Percentiles rank a stretch among this genome's conserved stretches.
phyloP scores from a whole-genome alignment of 2,329 filamentous ascomycete species.

The Hymenoscyphus infarciens region DNA sequence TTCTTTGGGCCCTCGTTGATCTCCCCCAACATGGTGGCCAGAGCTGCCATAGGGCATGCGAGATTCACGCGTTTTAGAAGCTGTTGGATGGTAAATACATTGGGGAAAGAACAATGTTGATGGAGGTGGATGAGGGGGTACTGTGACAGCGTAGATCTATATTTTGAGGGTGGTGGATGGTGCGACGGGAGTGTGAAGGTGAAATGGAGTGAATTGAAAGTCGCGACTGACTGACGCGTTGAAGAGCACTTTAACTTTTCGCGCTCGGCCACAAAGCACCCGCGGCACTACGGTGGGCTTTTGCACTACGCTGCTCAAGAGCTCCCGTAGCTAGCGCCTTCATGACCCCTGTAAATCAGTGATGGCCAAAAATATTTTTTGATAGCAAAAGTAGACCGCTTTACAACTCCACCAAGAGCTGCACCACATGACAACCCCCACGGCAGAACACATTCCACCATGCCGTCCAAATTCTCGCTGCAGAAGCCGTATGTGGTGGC shows the following conservation, averaged over 20 bases:
- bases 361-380: slow-evolving; percentile 17
- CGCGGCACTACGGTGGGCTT: neutral
- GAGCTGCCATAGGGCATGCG: slow-evolving; percentile 28
- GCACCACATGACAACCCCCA: slow-evolving; percentile 9
- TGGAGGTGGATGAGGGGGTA: neutral
- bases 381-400: slow-evolving; percentile 9
- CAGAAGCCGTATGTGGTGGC: slow-evolving; percentile 63
- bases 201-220: slow-evolving; percentile 1
- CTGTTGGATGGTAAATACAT: slow-evolving; percentile 11
- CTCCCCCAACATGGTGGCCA: slow-evolving; percentile 32
- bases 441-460: slow-evolving; percentile 19
- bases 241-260: slow-evolving; percentile 1
- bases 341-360: slow-evolving; percentile 21
- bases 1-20: slow-evolving; percentile 28
- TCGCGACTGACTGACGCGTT: slow-evolving; percentile 15
- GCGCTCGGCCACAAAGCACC: neutral
- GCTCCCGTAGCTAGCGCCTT: slow-evolving; percentile 22
- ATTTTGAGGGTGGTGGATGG: neutral
- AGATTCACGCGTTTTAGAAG: slow-evolving; percentile 28
- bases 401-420: slow-evolving; percentile 4
- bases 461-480: slow-evolving; percentile 51
- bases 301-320: neutral
- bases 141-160: neutral
- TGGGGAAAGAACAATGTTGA: neutral
- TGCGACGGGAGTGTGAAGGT: neutral